These are phyloP conservation scores for Blastobotrys illinoisensis DNA, from an alignment of 1,139 yeast species.

Conservation along the genomic window DNA sequence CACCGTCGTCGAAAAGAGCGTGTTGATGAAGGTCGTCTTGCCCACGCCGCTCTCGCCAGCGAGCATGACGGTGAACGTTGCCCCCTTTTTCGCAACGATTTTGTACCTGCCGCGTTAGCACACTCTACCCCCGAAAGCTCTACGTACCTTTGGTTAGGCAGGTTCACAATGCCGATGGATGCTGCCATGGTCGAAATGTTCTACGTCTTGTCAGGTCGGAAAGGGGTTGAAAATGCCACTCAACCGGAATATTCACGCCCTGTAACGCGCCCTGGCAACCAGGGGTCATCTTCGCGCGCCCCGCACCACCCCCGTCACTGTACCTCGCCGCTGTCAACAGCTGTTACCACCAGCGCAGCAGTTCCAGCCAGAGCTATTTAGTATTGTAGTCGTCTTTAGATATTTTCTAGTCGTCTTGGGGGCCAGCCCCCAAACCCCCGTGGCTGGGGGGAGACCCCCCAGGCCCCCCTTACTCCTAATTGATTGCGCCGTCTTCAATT, in stretches of 20 bases:
- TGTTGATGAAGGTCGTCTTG: slow-evolving; percentile 87
- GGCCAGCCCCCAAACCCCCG: too few relatives aligned
- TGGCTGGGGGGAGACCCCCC: too few relatives aligned
- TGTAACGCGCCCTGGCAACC: not conserved
- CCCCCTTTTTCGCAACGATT: slow-evolving; percentile 83
- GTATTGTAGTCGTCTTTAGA: too few relatives aligned
- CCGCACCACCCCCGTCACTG: not conserved
- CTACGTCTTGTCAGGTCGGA: not conserved
- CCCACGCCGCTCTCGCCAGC: slow-evolving; percentile 94
- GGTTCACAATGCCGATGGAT: slow-evolving; percentile 71
- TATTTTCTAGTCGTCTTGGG: too few relatives aligned
- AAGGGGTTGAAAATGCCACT: not conserved
- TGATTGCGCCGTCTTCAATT: too few relatives aligned
- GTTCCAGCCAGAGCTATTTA: too few relatives aligned
- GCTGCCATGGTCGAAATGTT: slow-evolving; percentile 16
- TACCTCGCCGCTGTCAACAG: too few relatives aligned
- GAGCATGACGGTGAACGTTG: slow-evolving; percentile 86
- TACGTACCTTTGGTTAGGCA: slow-evolving; percentile 93
- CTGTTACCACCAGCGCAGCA: too few relatives aligned
- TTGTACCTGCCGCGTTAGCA: slow-evolving; percentile 51
- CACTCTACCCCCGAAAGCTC: slow-evolving; percentile 24
- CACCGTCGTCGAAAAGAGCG: slow-evolving; percentile 59
- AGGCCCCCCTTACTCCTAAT: too few relatives aligned
- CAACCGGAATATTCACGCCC: not conserved
- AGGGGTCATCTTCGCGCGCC: not conserved